phyloP scores from a whole-genome alignment of 139 green algal species.

The Micractinium sp. region DNA sequence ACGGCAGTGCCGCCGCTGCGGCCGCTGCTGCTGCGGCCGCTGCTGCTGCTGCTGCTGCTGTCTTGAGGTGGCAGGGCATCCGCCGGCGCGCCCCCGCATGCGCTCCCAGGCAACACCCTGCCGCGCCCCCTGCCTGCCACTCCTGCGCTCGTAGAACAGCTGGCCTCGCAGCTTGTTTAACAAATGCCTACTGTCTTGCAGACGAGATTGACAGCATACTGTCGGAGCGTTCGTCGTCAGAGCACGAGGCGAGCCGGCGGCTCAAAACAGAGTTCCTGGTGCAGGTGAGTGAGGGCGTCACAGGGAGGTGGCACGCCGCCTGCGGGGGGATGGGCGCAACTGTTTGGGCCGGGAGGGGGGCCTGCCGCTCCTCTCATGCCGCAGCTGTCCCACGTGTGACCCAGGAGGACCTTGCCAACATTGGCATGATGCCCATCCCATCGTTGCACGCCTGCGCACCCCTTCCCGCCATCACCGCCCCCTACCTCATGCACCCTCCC shows the following conservation, averaged over 20 bases:
- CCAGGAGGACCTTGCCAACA: too few species aligned
- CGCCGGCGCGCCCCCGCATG: too few species aligned
- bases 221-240: constrained; percentile 63
- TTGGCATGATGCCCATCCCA: too few species aligned
- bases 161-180: too few species aligned
- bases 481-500: neutral
- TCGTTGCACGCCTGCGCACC: neutral
- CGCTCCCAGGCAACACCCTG: too few species aligned
- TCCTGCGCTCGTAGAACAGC: too few species aligned
- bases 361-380: too few species aligned
- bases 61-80: neutral
- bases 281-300: constrained; percentile 91
- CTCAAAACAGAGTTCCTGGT: constrained; percentile 97
- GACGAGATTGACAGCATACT: constrained; percentile 67
- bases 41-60: neutral
- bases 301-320: too few species aligned
- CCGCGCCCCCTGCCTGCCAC: too few species aligned
- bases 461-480: neutral
- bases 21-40: neutral
- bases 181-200: constrained; percentile 2
- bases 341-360: too few species aligned
- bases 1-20: neutral
- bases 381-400: too few species aligned
- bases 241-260: constrained; percentile 93
- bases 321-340: too few species aligned